phyloP scores from a whole-genome alignment of 2,329 filamentous ascomycete genomes.

The Macrophomina tecta region DNA sequence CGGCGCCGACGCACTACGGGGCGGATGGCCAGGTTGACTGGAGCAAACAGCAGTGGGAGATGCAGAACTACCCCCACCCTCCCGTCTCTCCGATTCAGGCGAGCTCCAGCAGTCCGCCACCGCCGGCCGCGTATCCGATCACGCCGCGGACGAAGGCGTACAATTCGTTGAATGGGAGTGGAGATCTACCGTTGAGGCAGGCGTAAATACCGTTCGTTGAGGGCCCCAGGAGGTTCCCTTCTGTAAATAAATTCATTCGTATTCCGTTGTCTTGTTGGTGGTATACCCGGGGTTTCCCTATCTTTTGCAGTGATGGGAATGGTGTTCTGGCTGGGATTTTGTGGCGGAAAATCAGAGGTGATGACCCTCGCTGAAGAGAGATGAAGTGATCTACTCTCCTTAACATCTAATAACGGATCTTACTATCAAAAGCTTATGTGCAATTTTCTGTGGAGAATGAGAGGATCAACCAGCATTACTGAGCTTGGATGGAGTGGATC shows the following conservation, averaged over 20 bases:
- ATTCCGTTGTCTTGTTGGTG: background rate
- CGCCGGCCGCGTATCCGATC: constrained; percentile 28
- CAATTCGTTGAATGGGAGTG: constrained; percentile 34
- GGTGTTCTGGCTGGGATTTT: background rate
- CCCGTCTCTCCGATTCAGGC: constrained; percentile 1
- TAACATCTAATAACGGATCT: constrained; percentile 10
- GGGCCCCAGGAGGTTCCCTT: background rate
- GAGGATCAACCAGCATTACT: no score
- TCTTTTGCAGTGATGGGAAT: background rate
- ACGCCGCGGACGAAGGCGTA: constrained; percentile 46
- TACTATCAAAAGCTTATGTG: no score
- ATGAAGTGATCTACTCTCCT: constrained; percentile 12
- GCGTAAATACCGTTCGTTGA: background rate
- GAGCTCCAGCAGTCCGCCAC: background rate
- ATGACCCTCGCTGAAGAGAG: background rate
- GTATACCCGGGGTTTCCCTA: constrained; percentile 18
- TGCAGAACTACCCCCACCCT: constrained; percentile 34
- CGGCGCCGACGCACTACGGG: constrained; percentile 17
- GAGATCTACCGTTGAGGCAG: constrained; percentile 22
- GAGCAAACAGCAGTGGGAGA: constrained; percentile 46
- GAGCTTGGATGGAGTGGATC: no score
- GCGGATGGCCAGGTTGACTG: constrained; percentile 22
- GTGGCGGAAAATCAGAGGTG: background rate
- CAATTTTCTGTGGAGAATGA: no score
- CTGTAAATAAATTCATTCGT: background rate